Conservation (phyloP, 2,329 filamentous ascomycete species). For the Nemania diffusa region DNA sequence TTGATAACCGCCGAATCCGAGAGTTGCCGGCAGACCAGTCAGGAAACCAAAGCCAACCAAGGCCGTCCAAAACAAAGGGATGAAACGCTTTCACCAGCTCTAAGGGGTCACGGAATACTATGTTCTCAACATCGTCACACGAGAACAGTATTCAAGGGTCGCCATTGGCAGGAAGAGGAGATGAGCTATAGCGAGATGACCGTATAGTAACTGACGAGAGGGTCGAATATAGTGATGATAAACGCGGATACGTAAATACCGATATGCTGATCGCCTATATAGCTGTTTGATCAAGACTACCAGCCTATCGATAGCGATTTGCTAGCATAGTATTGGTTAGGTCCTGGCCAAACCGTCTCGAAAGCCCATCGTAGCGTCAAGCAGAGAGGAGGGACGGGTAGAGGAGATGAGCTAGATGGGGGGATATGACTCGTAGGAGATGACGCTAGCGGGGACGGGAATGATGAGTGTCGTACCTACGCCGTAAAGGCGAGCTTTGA, state of each 20-base stretch:
- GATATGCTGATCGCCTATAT: not conserved
- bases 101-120: conserved; percentile 51
- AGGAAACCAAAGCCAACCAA: conserved; percentile 48
- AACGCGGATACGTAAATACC: not conserved
- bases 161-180: not conserved
- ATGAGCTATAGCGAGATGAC: not conserved
- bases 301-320: conserved; percentile 34
- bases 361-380: conserved; percentile 65
- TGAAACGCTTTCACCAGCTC: conserved; percentile 62
- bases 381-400: conserved; percentile 65
- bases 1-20: not conserved
- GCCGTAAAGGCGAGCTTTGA: not conserved
- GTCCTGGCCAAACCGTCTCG: conserved; percentile 53
- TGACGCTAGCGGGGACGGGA: conserved; percentile 57
- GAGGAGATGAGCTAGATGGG: conserved; percentile 57
- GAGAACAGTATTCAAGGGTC: not conserved
- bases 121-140: not conserved
- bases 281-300: conserved; percentile 1
- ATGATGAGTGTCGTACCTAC: conserved; percentile 39
- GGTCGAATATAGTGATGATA: conserved; percentile 43
- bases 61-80: not conserved
- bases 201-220: not conserved
- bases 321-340: conserved; percentile 38
- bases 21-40: not conserved
- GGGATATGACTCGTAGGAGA: conserved; percentile 57